Base-by-base conservation (phyloP, 176 grass and related monocot genomes). In the Lolium perenne region DNA sequence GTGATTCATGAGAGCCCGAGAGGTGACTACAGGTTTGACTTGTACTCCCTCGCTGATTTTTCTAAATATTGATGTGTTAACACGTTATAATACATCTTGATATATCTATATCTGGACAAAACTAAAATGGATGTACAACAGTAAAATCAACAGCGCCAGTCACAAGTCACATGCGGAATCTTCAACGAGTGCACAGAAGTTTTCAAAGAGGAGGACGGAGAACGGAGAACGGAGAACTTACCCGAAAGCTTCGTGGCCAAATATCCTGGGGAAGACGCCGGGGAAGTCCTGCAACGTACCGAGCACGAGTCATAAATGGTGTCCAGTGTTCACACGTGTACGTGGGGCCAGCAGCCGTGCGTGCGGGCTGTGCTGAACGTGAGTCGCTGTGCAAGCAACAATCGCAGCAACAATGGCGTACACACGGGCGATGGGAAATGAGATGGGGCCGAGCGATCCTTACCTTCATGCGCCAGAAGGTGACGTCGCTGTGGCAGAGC, bases 201-300 rank as follows among this genome's bases (percentile, higher is more conserved):
- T 35, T 35, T 2, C 32, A 35, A 17, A 9, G 4, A 12, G 4
- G 7, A 13, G 54, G 9, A 16, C 43, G 45, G 43, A 13, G 54
- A 6, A 16, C 1, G 57, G n/a, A 46, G 14, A 47, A 29, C 43
- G 45, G 43, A 75, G 65, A 53, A 74, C 74, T 81, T 80, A 98
- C 96, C 96, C 96, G 58, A 92, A 92, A 9, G 96, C 90, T 63
- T 98, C 93, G 81, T 98, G 96, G 62, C 96, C 96, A 38, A 95
- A 89, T 15, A 98, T 94, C 79, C 86, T 83, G 1, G 96, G 93
- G 88, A 88, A 88, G 46, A 88, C 47, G 68, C 61, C 86, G 7
- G 90, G 86, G 29, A 84, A 77, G 64, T 86, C 93, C 90, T 92
- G 87, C 25, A 84, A 32, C 16, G 78, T 77, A 75, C 41, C 32